phyloP scores from a whole-genome alignment of 2,329 filamentous ascomycete species.

The Podosphaera aphanis region DNA sequence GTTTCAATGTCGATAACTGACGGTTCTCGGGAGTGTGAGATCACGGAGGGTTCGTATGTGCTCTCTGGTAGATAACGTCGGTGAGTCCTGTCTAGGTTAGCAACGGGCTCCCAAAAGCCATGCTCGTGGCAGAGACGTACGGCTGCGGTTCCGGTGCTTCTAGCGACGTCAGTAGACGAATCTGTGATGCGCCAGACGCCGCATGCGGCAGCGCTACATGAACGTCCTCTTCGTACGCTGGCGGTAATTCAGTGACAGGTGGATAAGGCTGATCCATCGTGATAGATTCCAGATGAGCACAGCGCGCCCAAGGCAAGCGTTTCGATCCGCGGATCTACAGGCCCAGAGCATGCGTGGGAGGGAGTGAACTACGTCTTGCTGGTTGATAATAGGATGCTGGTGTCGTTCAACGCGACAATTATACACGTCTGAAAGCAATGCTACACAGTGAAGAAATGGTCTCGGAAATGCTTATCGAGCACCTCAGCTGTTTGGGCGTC shows the following conservation, averaged over 20 bases:
- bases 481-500: too few species aligned
- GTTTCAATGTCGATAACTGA: conserved; percentile 34
- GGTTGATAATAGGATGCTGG: too few species aligned
- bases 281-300: too few species aligned
- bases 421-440: too few species aligned
- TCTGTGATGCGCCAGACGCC: conserved; percentile 19
- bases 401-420: too few species aligned
- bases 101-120: conserved; percentile 16
- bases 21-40: conserved; percentile 23
- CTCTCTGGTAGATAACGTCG: conserved; percentile 17
- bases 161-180: conserved; percentile 38
- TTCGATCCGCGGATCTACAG: too few species aligned
- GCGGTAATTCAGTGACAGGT: background rate
- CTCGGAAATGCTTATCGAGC: too few species aligned
- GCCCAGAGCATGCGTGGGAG: too few species aligned
- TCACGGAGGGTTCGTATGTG: conserved; percentile 25
- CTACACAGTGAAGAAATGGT: too few species aligned
- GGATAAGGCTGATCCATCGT: too few species aligned
- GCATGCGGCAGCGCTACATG: background rate
- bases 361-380: too few species aligned
- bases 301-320: too few species aligned
- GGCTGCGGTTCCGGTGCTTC: conserved; percentile 28
- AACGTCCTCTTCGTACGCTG: background rate
- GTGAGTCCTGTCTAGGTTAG: conserved; percentile 10
- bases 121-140: conserved; percentile 26